These are phyloP conservation scores for Huntiella abstrusa DNA, from an alignment of 2,329 filamentous ascomycete genomes.

Conservation along the genomic window DNA sequence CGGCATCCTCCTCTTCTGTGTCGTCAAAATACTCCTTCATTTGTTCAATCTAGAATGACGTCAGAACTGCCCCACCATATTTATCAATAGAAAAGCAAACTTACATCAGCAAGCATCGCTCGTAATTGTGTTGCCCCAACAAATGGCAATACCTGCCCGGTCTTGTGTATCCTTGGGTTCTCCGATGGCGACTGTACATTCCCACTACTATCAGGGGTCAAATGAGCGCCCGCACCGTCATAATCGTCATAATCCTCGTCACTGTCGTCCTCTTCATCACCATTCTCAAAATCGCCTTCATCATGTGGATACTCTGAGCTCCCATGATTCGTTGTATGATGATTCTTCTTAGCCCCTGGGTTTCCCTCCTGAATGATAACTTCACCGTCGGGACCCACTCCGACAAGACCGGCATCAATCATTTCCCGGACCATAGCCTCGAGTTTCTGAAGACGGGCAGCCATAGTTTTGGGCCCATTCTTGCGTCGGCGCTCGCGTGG, in stretches of 20 bases:
- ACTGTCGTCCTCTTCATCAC: neutral
- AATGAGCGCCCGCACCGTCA: neutral
- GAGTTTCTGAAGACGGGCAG: conserved; percentile 32
- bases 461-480: conserved; percentile 23
- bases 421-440: conserved; percentile 39
- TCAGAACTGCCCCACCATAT: neutral
- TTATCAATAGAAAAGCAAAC: conserved; percentile 12
- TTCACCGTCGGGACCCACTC: conserved; percentile 4
- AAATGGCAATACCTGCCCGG: conserved; percentile 27
- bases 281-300: neutral
- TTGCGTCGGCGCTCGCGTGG: conserved; percentile 16
- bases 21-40: conserved; percentile 39
- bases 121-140: conserved; percentile 41
- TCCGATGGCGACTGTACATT: conserved; percentile 13
- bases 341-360: neutral
- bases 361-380: neutral
- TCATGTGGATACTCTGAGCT: too few relatives aligned
- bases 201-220: conserved; percentile 25
- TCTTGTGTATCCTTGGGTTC: neutral
- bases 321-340: neutral
- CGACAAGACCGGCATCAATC: conserved; percentile 24
- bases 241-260: conserved; percentile 3
- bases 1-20: conserved; percentile 18
- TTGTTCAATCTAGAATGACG: conserved; percentile 31
- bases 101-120: conserved; percentile 40